Evolutionary conservation across 495 filamentous ascomycete species (phyloP), one percentile per base, ranked within the genome.

Genomic region (Aspergillus nanangensis): DNA sequence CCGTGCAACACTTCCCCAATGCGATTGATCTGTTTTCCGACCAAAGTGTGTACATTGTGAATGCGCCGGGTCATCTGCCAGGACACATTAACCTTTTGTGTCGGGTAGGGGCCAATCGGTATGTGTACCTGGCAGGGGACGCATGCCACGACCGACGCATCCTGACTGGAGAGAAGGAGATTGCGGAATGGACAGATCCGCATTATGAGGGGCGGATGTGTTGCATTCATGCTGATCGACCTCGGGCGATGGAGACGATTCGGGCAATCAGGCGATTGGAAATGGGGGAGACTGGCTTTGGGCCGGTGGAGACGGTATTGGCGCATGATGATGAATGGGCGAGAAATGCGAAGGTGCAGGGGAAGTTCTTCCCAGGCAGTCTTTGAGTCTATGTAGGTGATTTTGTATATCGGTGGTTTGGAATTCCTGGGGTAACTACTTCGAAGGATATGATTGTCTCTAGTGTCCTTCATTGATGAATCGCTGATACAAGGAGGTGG

Each of bases 81-180:
- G 72, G 71, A 0, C 74, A 78, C 44, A 57, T 74, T 27, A 77
- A 76, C 44, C 55, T 76, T 10, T 64, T 78, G 3, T 62, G 52
- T 8, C 61, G 65, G 0, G 36, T 58, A 1, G 52, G 41, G 0
- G 43, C 55, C 2, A 33, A 23, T 9, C n/a, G 38, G 22, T 70
- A 57, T 21, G 56, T 74, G 8, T 76, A 73, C 40, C 58, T 78
- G 0, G 72, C 57, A 13, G 74, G 67, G 1, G 73, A 77, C 55
- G 65, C 69, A 35, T 74, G 68, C 37, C 75, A 77, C 46, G 67
- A 78, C 44, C 43, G 51, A 2, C 55, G 72, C 17, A 58, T 77
- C 5, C 41, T 77, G 34, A 56, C 40, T n/a, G 61, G 61, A 4
- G 69, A 70, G 48, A 61, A 58, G 22, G 60, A 62, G 3, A 73